Base-by-base conservation (phyloP, 768 basidiomycete genomes). In the Tulasnella sp. region DNA sequence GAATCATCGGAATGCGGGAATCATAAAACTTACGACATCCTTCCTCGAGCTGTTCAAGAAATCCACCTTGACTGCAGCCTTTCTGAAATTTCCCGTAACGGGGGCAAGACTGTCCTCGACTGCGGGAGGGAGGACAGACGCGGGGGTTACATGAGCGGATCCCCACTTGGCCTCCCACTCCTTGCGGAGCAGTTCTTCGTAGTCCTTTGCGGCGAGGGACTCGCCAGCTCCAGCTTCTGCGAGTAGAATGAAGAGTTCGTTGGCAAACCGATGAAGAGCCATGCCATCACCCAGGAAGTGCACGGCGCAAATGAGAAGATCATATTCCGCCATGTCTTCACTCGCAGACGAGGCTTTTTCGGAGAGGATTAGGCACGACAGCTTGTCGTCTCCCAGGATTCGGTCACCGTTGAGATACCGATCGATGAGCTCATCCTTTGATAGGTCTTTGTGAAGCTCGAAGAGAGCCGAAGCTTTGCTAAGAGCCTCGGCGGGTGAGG, bases 201-300 rank as follows among this genome's bases (percentile, higher is more conserved):
- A 54, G 20, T 83, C 82, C 72, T 81, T 80, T 11, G 81, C 44
- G 18, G 74, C n/a, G 16, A 58, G 54, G 11, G 76, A 3, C 20
- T 50, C 76, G 37, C 77, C 80, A 72, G 46, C 78, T 40, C 81
- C 82, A 6, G 79, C 81, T 0, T 89, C 91, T 18, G 83, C 82
- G 58, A 95, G 86, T 3, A 96, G 86, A 24, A 86, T 85, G 84
- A 95, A 93, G 84, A 96, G 91, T 82, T 95, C 93, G 84, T 94
- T 94, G 37, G 93, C 93, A 81, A 93, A 93, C 81, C 90, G 89
- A 85, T 96, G 94, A 24, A 96, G 88, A 1, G 94, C 93, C 92
- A 95, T 95, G 31, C 95, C 95, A 84, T 96, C 95, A 28, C 94
- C 94, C 73, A 96, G 85, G 85, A 93, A 96, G 84, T 96, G 95